Base-by-base conservation (phyloP, 2,329 filamentous ascomycete species). In the Pyricularia sp. region DNA sequence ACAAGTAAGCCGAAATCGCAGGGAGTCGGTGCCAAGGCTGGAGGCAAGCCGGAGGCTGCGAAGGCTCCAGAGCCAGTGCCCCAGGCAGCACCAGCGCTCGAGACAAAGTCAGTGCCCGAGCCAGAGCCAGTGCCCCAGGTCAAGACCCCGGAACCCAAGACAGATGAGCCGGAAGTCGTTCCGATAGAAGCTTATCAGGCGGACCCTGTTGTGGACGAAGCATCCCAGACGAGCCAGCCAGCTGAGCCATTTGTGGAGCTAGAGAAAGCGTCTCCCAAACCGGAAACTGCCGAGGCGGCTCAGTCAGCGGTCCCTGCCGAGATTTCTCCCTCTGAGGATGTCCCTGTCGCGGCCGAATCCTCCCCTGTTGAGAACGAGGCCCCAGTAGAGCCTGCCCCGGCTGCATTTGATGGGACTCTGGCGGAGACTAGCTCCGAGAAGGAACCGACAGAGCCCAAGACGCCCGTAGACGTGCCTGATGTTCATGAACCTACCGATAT, bases 41-140 rank as follows among this genome's bases (percentile, higher is more conserved):
- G 76, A 70, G 72, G 75, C 28, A 75, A 74, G 28, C 72, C 71
- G 1, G 74, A 76, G 58, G 74, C 75, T 23, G 73, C 73, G 58
- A 72, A 74, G 68, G 71, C 73, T 0, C 72, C 66, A 1, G 72
- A 72, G 61, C 61, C 67, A 23, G 33, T 20, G 33, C n/a, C 26
- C 1, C 31, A 69, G 55, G 23, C 33, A 36, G 33, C 33, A 36
- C 33, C 33, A 36, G 33, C 33, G 33, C 33, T 14, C 12, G 33
- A 36, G 33, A 14, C 33, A 14, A 36, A 36, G 33, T 11, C 33
- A 36, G 33, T 3, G 33, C 2, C 33, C 33, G 12, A 36, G 33
- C 72, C 66, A 1, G 72, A 72, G 61, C 61, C 67, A 14, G 59
- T 26, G 25, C n/a, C 26, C 4, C 31, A 69, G 55, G 30, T 5